phyloP scores from a whole-genome alignment of 306 rosid species.

The Cyamopsis tetragonoloba region DNA sequence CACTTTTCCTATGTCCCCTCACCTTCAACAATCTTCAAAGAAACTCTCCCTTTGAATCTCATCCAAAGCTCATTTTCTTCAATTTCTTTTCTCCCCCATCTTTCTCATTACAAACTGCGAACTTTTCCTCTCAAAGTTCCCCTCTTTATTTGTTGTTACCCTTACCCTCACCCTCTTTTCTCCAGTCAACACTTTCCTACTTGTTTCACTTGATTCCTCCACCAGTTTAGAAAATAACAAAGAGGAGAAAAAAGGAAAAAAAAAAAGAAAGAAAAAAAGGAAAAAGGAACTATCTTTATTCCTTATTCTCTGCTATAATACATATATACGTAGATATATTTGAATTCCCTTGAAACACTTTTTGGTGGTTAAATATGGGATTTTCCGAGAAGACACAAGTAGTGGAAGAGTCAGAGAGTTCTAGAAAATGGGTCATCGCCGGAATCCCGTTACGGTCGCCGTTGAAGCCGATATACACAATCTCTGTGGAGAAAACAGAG shows the following conservation, averaged over 20 bases:
- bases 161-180: conserved; percentile 23
- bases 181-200: conserved; percentile 49
- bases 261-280: background rate
- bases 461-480: conserved; percentile 55
- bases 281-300: background rate
- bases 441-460: conserved; percentile 61
- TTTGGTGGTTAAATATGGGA: conserved; percentile 48
- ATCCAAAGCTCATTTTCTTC: conserved; percentile 13
- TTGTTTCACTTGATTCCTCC: conserved; percentile 43
- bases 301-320: conserved; percentile 37
- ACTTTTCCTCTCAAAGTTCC: conserved; percentile 2
- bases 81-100: conserved; percentile 3
- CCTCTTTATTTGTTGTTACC: conserved; percentile 35
- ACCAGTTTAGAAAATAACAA: conserved; percentile 25
- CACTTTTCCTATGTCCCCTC: conserved; percentile 28
- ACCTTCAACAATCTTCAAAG: conserved; percentile 21
- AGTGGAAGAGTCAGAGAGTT: conserved; percentile 42
- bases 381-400: conserved; percentile 46
- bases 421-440: conserved; percentile 61
- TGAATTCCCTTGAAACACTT: conserved; percentile 2
- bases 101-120: conserved; percentile 31
- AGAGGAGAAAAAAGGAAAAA: background rate
- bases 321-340: too few relatives aligned
- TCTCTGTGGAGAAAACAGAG: conserved; percentile 24
- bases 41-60: conserved; percentile 22